Evolutionary conservation across 2,329 filamentous ascomycete species (phyloP).

Genomic region (Pyrenophora graminea): DNA sequence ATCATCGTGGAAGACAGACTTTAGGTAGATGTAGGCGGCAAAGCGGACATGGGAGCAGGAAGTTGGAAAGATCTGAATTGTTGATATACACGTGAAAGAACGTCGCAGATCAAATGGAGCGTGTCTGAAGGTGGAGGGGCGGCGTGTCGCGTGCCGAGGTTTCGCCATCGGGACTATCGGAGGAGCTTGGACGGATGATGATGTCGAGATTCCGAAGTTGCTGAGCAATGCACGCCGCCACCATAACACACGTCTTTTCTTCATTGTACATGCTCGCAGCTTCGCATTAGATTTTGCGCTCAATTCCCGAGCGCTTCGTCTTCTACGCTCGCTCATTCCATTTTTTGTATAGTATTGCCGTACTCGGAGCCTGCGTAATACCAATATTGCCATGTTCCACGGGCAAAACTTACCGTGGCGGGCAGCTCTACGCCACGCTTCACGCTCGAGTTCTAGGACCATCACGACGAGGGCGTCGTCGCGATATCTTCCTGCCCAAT

Average conservation of each 20-base stretch:
- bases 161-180: constrained; percentile 20
- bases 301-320: constrained; percentile 11
- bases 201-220: constrained; percentile 31
- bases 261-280: constrained; percentile 15
- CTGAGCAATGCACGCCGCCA: constrained; percentile 29
- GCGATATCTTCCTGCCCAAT: constrained; percentile 38
- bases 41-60: too few species aligned
- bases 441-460: constrained; percentile 47
- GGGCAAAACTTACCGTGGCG: constrained; percentile 69
- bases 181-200: constrained; percentile 31
- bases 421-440: constrained; percentile 59
- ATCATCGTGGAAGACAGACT: too few species aligned
- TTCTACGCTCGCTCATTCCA: background rate
- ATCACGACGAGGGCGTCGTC: constrained; percentile 32
- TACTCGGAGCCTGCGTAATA: constrained; percentile 9
- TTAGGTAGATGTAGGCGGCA: background rate
- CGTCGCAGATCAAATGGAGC: background rate
- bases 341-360: constrained; percentile 12
- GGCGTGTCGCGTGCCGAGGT: constrained; percentile 15
- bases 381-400: constrained; percentile 60
- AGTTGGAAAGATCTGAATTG: too few species aligned
- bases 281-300: constrained; percentile 6
- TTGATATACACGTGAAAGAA: background rate
- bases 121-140: background rate
- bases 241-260: constrained; percentile 8